These are phyloP conservation scores for Ophiostoma piceae DNA, from an alignment of 2,329 filamentous ascomycete genomes.

Conservation along the genomic window DNA sequence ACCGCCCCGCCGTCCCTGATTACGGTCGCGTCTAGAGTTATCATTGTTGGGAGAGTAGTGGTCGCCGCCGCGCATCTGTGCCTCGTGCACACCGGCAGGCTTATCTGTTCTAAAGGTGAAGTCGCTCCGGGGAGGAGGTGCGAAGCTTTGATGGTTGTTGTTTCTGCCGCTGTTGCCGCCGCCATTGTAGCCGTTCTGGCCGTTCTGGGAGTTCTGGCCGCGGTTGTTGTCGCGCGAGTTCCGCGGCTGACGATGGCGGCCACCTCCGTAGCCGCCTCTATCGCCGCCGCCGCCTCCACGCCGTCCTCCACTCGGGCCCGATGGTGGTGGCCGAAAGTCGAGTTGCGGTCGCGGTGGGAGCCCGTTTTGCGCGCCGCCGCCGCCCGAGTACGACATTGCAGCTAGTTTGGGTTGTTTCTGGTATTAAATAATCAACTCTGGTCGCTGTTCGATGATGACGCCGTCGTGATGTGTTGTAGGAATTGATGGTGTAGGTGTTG, in stretches of 20 bases:
- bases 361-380: conserved; percentile 9
- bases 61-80: conserved; percentile 43
- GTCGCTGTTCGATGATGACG: not conserved
- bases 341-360: conserved; percentile 22
- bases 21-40: conserved; percentile 29
- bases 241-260: conserved; percentile 16
- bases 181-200: not conserved
- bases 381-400: conserved; percentile 21
- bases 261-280: conserved; percentile 8
- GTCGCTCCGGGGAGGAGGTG: conserved; percentile 43
- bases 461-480: not conserved
- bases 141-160: not conserved
- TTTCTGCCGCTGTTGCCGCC: not conserved
- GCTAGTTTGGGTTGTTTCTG: not conserved
- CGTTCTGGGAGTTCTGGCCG: conserved; percentile 2
- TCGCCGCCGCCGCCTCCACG: conserved; percentile 15
- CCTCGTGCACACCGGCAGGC: conserved; percentile 45
- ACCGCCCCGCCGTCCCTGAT: conserved; percentile 2
- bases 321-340: conserved; percentile 20
- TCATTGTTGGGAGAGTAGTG: conserved; percentile 34
- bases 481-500: not conserved
- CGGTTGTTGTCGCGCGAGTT: conserved; percentile 7
- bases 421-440: not conserved
- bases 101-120: conserved; percentile 54
- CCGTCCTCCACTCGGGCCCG: conserved; percentile 15